Evolutionary conservation across 257 asterid species (phyloP), one percentile per base, ranked within the genome.

Genomic region (Fraxinus americana): DNA sequence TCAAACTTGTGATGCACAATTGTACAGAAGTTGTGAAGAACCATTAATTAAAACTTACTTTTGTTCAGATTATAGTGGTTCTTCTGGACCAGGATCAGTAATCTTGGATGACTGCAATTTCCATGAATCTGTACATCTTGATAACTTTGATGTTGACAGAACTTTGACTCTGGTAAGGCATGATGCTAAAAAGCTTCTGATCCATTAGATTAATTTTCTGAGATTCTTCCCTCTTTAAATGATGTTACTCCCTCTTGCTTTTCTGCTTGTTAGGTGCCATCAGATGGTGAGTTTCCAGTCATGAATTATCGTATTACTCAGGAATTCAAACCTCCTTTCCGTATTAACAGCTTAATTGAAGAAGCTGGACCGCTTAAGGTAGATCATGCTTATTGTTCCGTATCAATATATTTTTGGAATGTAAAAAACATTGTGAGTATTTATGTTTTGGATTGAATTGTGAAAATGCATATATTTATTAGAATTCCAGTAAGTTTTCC

Each of bases 261-360:
- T 75, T 79, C 30, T 78, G 73, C 71, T 71, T 74, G 76, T 83
- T 83, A 96, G 99, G 98, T 96, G 57, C 99, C 99, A 8, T 88
- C 97, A 32, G 99, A 96, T 84, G 99, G 99, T 80, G 99, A 96
- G 75, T 96, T 96, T 82, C 99, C 99, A 65, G 99, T 96, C 78
- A 96, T 96, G 99, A 96, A 96, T 81, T 96, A 96, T 84, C 97
- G 98, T 71, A 93, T 96, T 81, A 93, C 99, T 48, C 98, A 96
- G 86, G 99, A 96, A 89, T 93, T 96, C 88, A 96, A 96, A 87
- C 98, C 99, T 75, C 99, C 99, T 48, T 96, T 96, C 79, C 84
- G 97, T 72, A 80, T 96, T 66, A 92, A 92, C 77, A 82, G 97
- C 85, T 90, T 96, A 85, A 90, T 96, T 81, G 99, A 96, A 88